Base-by-base conservation (phyloP, 2,329 filamentous ascomycete genomes). In the Hypoxylon sp. region DNA sequence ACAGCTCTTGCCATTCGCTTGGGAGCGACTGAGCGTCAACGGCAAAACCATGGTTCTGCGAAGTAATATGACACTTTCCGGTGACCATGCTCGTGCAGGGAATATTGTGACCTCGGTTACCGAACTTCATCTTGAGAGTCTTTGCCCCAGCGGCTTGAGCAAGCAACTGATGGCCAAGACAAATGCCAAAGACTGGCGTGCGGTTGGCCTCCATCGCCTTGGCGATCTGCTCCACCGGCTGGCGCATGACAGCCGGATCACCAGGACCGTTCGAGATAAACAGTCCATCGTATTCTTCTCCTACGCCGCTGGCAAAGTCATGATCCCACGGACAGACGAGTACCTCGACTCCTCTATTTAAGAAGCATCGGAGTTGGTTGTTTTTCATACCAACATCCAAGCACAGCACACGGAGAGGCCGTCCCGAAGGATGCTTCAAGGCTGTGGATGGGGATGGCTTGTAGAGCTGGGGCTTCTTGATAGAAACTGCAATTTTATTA, bases 261-360 rank as follows among this genome's bases (percentile, higher is more conserved):
- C 94, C 94, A 32, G 94, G 94, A 63, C 94, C 94, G 78, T 99
- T 99, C 60, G 93, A 97, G 63, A 99, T 86, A 78, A 99, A 99
- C 36, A 99, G 84, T 70, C 94, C 94, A 71, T 99, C 94, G 69
- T 96, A 97, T 62, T 95, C 85, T 59, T 89, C 88, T 51, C 86
- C 88, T 44, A 86, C 86, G 47, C 91, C 82, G 46, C 79, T 75
- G 45, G 87, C 84, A 71, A 97, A 91, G 71, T 97, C 88, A 68
- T 97, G 91, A 75, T 99, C 87, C 92, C 93, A 99, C 7, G 94
- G 94, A 59, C 94, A 92, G 48, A 97, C 91, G 60, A 96, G 77
- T 38, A 97, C 92, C 71, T 99, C 94, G 47, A 97, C 89, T 46
- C 94, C 94, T 63, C 94, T 86, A 66, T 86, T 87, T 52, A 99